phyloP scores from a whole-genome alignment of 148 eudicot species.

The Fagopyrum tataricum region DNA sequence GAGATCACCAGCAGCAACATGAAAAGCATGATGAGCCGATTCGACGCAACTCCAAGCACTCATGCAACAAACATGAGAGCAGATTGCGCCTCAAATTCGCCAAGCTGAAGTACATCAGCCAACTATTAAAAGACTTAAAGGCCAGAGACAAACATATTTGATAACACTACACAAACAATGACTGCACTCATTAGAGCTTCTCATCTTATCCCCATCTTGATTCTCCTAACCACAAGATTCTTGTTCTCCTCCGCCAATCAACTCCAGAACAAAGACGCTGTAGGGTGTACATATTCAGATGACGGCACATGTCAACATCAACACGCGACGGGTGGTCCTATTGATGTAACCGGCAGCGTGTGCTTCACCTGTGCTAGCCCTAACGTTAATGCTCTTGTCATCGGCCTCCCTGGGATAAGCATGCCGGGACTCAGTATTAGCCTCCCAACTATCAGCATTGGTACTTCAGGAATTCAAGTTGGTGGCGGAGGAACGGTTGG shows the following conservation, averaged over 20 bases:
- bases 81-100: not conserved
- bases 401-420: not conserved
- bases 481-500: not conserved
- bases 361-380: not conserved
- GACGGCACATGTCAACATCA: not conserved
- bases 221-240: not conserved
- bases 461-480: not conserved
- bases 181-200: not conserved
- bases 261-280: not conserved
- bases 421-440: not conserved
- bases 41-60: conserved; percentile 3
- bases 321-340: not conserved
- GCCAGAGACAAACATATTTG: not conserved
- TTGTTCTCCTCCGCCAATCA: not conserved
- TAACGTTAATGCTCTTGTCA: not conserved
- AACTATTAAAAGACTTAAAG: not conserved
- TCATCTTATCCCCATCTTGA: not conserved
- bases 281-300: not conserved
- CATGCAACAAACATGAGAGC: conserved; percentile 4
- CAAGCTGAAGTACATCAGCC: not conserved
- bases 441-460: not conserved
- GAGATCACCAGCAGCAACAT: not conserved
- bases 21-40: not conserved
- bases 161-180: not conserved
- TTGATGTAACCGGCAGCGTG: not conserved